Evolutionary conservation across 192 early-diverging fungal genomes (phyloP), one percentile per base, ranked within the genome.

Genomic region (Rhizophagus prolifer): DNA sequence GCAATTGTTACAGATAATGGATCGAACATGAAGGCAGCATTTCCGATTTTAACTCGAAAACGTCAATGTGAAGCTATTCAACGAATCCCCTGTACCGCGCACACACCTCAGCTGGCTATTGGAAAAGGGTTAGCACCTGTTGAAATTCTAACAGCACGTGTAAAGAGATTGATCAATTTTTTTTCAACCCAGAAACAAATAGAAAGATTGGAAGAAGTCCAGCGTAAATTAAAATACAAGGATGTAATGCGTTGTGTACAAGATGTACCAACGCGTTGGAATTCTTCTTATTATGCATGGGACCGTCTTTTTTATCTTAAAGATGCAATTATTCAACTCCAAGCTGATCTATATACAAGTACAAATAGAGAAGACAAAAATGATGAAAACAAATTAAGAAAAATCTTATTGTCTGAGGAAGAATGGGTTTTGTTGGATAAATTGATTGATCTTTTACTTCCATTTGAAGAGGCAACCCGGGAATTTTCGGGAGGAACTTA

Each of bases 361-460:
- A 23, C 23, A 61, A 61, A 61, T 61, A 61, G 59, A 61, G n/a
- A 61, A 21, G 59, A 61, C n/a, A 61, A 61, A 61, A 61, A 61
- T 16, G n/a, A 61, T 61, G 59, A n/a, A 16, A 61, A 2, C 25
- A 61, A 61, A 23, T 61, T 61, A 23, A 61, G n/a, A 61, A 61
- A 61, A 61, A 61, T 61, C 9, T 23, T 28, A 23, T 61, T 61
- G 25, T 61, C 59, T 61, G 59, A 61, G n/a, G 59, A 61, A n/a
- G 59, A 61, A 61, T 61, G n/a, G 59, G n/a, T 25, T 31, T 31
- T 31, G 31, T 31, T 31, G 2, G 31, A 31, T 31, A 4, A 31
- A 31, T 31, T 31, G 31, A 6, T 61, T 61, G 59, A 61, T 28
- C 59, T 28, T 61, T 61, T 23, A 61, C 31, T 61, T 1, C 59